A percentile compares a stretch with the other conserved stretches of the same genome.
phyloP scores from a whole-genome alignment of 2,329 filamentous ascomycete genomes.

The Allantophomopsis lycopodina region DNA sequence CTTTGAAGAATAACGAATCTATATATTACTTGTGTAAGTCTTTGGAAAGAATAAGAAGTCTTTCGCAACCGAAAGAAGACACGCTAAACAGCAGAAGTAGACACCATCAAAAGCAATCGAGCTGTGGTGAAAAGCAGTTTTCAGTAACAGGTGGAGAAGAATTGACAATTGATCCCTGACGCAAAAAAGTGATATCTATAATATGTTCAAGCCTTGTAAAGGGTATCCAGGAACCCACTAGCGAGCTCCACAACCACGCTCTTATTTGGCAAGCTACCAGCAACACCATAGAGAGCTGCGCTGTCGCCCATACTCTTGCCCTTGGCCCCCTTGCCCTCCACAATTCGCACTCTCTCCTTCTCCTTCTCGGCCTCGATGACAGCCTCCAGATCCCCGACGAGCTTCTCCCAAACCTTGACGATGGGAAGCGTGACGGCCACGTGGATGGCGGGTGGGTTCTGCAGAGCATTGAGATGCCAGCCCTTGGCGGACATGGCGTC shows the following conservation, averaged over 20 bases:
- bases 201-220: slow-evolving; percentile 64
- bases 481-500: slow-evolving; percentile 74
- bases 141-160: too few relatives aligned
- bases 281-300: slow-evolving; percentile 86
- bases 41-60: too few relatives aligned
- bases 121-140: too few relatives aligned
- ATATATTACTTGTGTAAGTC: too few relatives aligned
- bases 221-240: slow-evolving; percentile 77
- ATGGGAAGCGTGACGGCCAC: slow-evolving; percentile 87
- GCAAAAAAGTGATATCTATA: too few relatives aligned
- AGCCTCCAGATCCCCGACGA: slow-evolving; percentile 59
- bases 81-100: too few relatives aligned
- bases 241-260: slow-evolving; percentile 84
- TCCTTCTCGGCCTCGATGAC: slow-evolving; percentile 63
- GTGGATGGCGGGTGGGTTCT: slow-evolving; percentile 84
- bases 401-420: slow-evolving; percentile 63
- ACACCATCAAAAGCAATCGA: too few relatives aligned
- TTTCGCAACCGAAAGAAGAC: too few relatives aligned
- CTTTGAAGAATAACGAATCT: too few relatives aligned
- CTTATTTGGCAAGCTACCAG: slow-evolving; percentile 90
- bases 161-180: too few relatives aligned
- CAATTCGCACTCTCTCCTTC: slow-evolving; percentile 60
- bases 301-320: slow-evolving; percentile 64
- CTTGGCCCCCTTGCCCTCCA: slow-evolving; percentile 52
- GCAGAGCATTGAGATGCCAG: slow-evolving; percentile 93